These are phyloP conservation scores for Penicillium corylophilum DNA, from an alignment of 2,329 filamentous ascomycete species.

Conservation along the genomic window DNA sequence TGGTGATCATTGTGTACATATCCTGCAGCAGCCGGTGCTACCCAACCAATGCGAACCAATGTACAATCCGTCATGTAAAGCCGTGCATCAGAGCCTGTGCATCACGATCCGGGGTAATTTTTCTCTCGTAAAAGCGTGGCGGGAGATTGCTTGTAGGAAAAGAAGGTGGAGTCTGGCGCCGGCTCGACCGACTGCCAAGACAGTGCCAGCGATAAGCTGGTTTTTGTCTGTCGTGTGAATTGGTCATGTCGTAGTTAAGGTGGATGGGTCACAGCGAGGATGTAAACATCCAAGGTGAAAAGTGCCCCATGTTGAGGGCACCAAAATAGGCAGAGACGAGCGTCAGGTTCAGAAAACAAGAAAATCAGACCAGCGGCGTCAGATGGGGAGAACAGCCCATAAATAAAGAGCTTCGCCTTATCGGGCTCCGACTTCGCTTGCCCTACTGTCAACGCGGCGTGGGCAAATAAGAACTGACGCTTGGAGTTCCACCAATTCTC, in stretches of 20 bases:
- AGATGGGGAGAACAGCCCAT: not conserved
- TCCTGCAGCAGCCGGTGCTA: conserved; percentile 7
- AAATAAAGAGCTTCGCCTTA: conserved; percentile 5
- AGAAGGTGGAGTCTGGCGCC: conserved; percentile 19
- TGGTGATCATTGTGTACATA: not conserved
- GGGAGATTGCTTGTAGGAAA: conserved; percentile 2
- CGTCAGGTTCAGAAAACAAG: not conserved
- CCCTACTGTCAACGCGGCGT: not conserved
- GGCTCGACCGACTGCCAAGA: conserved; percentile 16
- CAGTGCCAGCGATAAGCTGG: conserved; percentile 11
- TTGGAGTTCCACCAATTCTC: conserved; percentile 5
- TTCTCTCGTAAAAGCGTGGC: conserved; percentile 23
- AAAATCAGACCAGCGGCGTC: not conserved
- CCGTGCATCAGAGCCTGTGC: not conserved
- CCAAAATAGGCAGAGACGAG: not conserved
- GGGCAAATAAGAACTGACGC: not conserved
- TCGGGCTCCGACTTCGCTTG: conserved; percentile 21
- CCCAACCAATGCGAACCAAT: conserved; percentile 1
- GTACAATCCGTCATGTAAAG: not conserved
- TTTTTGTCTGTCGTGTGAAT: conserved; percentile 16
- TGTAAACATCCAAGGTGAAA: not conserved
- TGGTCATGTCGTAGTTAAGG: conserved; percentile 11
- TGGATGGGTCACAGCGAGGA: not conserved
- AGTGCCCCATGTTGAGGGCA: not conserved
- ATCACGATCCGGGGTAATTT: conserved; percentile 24